Conservation (phyloP, 768 basidiomycete species). For the Coprinopsis strossmayeri region DNA sequence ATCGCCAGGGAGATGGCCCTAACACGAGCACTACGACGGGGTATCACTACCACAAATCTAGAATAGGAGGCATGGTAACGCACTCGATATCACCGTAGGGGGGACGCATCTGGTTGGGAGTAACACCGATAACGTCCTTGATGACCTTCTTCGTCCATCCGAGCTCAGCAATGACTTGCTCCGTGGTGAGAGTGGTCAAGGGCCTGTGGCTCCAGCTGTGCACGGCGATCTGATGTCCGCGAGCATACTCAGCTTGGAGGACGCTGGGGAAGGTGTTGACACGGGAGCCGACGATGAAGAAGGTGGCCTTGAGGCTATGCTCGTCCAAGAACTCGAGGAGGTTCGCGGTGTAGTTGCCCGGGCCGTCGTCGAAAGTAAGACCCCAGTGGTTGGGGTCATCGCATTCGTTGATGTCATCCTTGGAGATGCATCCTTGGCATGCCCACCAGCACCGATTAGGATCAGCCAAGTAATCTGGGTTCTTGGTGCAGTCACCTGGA, state of each 20-base stretch:
- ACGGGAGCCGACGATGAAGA: slow-evolving; percentile 83
- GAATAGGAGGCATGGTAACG: slow-evolving; percentile 17
- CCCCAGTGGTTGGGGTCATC: slow-evolving; percentile 54
- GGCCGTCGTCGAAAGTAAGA: slow-evolving; percentile 69
- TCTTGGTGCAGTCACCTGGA: slow-evolving; percentile 44
- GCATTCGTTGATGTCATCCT: slow-evolving; percentile 69
- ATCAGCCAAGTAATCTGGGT: slow-evolving; percentile 48
- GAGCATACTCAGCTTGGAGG: slow-evolving; percentile 72
- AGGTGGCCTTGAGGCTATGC: slow-evolving; percentile 64
- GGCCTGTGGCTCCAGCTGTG: slow-evolving; percentile 63
- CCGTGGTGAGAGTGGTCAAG: slow-evolving; percentile 69
- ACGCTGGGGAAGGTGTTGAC: slow-evolving; percentile 61
- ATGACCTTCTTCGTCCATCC: slow-evolving; percentile 84
- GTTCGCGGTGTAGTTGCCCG: slow-evolving; percentile 65
- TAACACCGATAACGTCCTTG: slow-evolving; percentile 70
- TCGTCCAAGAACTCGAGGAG: slow-evolving; percentile 63
- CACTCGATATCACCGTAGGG: slow-evolving; percentile 76
- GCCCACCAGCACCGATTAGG: slow-evolving; percentile 69
- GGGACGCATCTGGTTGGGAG: slow-evolving; percentile 72
- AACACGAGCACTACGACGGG: slow-evolving; percentile 63
- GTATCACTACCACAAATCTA: background rate
- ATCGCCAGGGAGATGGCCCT: slow-evolving; percentile 76
- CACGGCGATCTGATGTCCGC: slow-evolving; percentile 68
- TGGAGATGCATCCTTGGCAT: slow-evolving; percentile 59
- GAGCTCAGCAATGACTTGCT: slow-evolving; percentile 78